Evolutionary conservation across 257 asterid species (phyloP), one percentile per base, ranked within the genome.

Genomic region (Capsicum rhomboideum): DNA sequence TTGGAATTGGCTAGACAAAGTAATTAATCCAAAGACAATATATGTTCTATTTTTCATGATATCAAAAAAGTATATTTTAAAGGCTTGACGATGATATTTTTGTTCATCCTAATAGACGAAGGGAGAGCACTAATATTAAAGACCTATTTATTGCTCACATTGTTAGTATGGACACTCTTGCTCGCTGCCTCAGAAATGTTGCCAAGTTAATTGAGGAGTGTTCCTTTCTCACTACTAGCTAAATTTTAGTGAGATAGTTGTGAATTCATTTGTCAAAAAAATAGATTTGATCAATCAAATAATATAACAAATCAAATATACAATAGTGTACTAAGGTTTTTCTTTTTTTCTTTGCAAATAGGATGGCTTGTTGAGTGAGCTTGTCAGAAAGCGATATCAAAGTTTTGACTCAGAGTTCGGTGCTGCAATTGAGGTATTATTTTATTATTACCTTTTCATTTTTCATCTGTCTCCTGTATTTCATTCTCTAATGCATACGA

Each of bases 51-150:
- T 34, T 34, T 34, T 34, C 40, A 0, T 34, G 4, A 2, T 34
- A 34, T 34, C 40, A 34, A 34, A 34, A 34, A 5, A 34, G 4
- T 23, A 21, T 79, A 9, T 37, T 1, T 79, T 2, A 0, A 6
- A 82, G 69, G 6, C 6, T 55, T 28, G 54, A 21, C 53, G 40
- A 49, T 82, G 7, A 56, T 21, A 0, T 26, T 26, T 7, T 61
- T 9, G 1, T 23, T 42, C 28, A 0, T 58, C 52, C 4, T 68
- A 58, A 46, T n/a, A 96, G 99, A 93, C 95, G 99, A 64, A 91
- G 99, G 85, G 99, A 97, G 90, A 97, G 99, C 85, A 95, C 99
- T 0, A 99, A 97, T 72, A 98, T 97, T 17, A 98, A 97, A 66
- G 99, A 97, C 85, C 46, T 97, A 29, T 95, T 95, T 74, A 93